Base-by-base conservation (phyloP, 352 stramenopile species). In the Halophytophthora batemanensis region DNA sequence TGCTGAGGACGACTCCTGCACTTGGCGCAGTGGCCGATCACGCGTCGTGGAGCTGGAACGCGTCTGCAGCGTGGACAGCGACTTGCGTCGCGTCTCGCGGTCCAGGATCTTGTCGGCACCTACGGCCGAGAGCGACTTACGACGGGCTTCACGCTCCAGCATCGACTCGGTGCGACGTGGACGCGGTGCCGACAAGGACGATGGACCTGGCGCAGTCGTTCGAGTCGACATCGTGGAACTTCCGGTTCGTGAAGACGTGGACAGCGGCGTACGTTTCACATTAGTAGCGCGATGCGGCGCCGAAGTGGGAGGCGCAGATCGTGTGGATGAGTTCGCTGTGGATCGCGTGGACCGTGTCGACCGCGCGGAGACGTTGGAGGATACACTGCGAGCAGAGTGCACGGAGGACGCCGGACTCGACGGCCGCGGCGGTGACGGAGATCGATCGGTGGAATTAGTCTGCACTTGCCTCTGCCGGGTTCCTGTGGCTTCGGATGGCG, bases 361-460 rank as follows among this genome's bases (percentile, higher is more conserved):
- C 0, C 64, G 65, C 8, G 63, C 74, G 6, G 74, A 88, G 1
- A 64, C 61, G 17, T 58, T 68, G 33, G 61, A 63, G 22, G 52
- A 66, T 39, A 58, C 34, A 41, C 69, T 86, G 12, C 64, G 74
- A 23, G 56, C 67, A 10, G 74, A 82, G 35, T 66, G 70, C 7
- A 57, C 64, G 15, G 77, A 88, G 18, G 61, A 53, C 19, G 73
- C 71, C 2, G 73, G 75, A 15, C 77, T 86, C 53, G 56, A 48
- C 36, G 56, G 52, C 18, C 50, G 53, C 10, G 65, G 60, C 0
- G 57, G 61, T 2, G 59, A 71, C 1, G 43, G 19, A 37, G 57
- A 59, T 2, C 44, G 36, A 8, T 53, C 41, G 7, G 48, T 56
- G 13, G 34, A 46, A 14, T 48, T 34, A 14, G 36, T 61, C 18